Percentiles rank a stretch among this genome's conserved stretches.
Conservation (phyloP, 83 land plant species). For the Thuja plicata region DNA sequence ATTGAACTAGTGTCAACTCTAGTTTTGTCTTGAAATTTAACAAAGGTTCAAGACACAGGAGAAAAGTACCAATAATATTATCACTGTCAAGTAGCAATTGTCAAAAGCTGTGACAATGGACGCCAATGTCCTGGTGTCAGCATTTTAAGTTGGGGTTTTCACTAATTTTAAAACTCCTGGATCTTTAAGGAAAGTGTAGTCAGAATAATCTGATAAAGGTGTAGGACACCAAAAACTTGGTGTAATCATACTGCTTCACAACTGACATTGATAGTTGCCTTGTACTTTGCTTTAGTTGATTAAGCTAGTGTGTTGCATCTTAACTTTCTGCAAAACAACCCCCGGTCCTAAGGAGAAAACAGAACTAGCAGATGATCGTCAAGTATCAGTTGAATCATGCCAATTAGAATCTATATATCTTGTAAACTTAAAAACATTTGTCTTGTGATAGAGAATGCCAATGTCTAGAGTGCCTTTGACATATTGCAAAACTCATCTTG, state of each 20-base stretch:
- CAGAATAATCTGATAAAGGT: background rate
- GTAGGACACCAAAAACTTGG: background rate
- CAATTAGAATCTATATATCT: background rate
- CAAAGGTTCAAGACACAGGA: too few species aligned
- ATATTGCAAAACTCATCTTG: background rate
- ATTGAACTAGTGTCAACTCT: too few species aligned
- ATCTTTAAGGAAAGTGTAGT: background rate
- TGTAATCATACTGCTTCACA: background rate
- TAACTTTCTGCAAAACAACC: background rate
- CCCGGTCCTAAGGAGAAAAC: background rate
- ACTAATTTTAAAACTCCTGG: background rate
- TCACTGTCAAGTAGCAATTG: background rate
- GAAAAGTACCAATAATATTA: background rate
- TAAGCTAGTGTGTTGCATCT: background rate
- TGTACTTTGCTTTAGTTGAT: background rate
- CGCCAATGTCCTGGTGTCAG: background rate
- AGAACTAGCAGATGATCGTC: background rate
- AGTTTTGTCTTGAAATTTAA: too few species aligned
- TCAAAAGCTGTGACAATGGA: background rate
- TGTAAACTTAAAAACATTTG: background rate
- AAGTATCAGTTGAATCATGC: background rate
- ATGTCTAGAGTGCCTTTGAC: background rate
- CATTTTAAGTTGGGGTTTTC: background rate
- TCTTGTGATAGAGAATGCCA: background rate
- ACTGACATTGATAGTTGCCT: background rate